phyloP scores from a whole-genome alignment of 805 yeast genomes.

The Kluyveromyces lactis region DNA sequence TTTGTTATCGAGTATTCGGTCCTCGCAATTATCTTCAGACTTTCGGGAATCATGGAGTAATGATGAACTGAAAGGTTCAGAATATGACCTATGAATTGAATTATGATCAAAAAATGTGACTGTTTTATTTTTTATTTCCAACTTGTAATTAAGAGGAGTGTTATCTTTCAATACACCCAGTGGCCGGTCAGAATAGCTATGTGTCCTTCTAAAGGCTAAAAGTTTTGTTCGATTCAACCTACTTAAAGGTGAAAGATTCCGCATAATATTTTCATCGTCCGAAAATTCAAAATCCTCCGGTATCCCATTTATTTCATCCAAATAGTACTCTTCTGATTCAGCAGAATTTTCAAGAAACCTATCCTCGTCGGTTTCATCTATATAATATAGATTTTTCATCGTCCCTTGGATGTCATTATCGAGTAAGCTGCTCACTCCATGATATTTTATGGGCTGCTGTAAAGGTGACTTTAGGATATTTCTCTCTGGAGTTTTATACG shows the following conservation, averaged over 20 bases:
- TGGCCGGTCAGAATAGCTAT: conserved; percentile 27
- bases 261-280: conserved; percentile 16
- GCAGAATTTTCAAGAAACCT: conserved; percentile 17
- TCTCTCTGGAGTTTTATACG: not conserved
- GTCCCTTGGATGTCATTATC: conserved; percentile 32
- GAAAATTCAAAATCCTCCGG: conserved; percentile 37
- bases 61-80: not conserved
- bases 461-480: not conserved
- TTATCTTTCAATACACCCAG: conserved; percentile 21
- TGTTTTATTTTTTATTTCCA: conserved; percentile 31
- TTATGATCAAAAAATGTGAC: conserved; percentile 31
- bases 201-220: conserved; percentile 22
- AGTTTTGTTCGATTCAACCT: not conserved
- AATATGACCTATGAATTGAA: conserved; percentile 1
- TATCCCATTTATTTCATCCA: conserved; percentile 44
- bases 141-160: conserved; percentile 27
- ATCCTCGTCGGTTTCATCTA: conserved; percentile 30
- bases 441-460: conserved; percentile 28
- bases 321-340: conserved; percentile 32
- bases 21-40: too few relatives aligned
- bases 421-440: conserved; percentile 30
- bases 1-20: conserved; percentile 1
- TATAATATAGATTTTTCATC: conserved; percentile 26
- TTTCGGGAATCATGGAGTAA: not conserved
- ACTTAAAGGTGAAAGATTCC: not conserved